Evolutionary conservation across 345 rosid species (phyloP).

Genomic region (Brassica carinata): DNA sequence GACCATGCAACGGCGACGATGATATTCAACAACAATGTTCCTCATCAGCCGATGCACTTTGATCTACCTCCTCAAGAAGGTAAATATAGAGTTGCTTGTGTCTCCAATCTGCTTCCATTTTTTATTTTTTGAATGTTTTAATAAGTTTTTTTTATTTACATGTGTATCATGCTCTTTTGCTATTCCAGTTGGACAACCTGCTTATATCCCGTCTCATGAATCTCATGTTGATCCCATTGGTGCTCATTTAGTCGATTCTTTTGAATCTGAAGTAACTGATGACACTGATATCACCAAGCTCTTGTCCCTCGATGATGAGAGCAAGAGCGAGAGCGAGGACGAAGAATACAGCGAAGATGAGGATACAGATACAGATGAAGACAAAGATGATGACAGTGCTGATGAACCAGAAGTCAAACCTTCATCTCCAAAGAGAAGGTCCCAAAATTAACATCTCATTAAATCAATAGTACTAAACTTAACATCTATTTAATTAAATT

Average conservation of each 20-base stretch:
- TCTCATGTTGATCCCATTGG: slow-evolving; percentile 24
- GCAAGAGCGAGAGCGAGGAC: background rate
- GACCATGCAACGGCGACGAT: slow-evolving; percentile 6
- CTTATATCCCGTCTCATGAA: slow-evolving; percentile 18
- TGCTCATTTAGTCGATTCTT: background rate
- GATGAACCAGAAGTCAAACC: background rate
- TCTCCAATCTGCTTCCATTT: background rate
- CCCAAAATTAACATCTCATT: background rate
- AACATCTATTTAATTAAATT: background rate
- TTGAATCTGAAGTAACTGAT: background rate
- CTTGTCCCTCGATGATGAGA: background rate
- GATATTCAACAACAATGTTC: background rate
- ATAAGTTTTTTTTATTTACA: background rate
- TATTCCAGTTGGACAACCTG: slow-evolving; percentile 8
- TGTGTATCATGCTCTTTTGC: background rate
- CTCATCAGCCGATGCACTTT: background rate
- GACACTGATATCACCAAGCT: background rate
- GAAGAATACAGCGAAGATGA: background rate
- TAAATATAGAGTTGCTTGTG: background rate
- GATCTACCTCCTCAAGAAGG: slow-evolving; percentile 17
- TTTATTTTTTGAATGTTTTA: background rate
- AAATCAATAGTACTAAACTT: background rate
- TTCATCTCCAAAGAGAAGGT: slow-evolving; percentile 29
- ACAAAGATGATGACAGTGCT: background rate
- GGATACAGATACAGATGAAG: background rate